phyloP scores from a whole-genome alignment of 2,329 filamentous ascomycete genomes.

The Neonectria faginata region DNA sequence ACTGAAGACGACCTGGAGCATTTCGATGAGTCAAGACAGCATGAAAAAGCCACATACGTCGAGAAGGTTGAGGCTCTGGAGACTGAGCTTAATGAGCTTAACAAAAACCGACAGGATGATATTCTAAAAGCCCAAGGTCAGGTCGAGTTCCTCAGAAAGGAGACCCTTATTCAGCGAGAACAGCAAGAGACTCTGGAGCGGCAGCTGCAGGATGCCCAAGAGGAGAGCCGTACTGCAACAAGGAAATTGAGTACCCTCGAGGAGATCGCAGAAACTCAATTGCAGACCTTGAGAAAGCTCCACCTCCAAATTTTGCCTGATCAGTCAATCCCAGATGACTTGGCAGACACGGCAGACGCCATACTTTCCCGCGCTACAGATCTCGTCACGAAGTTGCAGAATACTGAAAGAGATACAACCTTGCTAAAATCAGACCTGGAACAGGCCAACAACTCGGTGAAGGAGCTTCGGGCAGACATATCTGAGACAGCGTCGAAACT shows the following conservation, averaged over 20 bases:
- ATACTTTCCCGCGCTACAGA: constrained; percentile 69
- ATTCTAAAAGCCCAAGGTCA: constrained; percentile 70
- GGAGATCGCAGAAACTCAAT: constrained; percentile 63
- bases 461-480: constrained; percentile 69
- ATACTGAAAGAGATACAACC: constrained; percentile 68
- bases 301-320: constrained; percentile 68
- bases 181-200: constrained; percentile 68
- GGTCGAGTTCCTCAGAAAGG: constrained; percentile 71
- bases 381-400: constrained; percentile 69
- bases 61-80: constrained; percentile 76
- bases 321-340: constrained; percentile 65
- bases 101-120: constrained; percentile 68
- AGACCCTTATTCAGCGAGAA: constrained; percentile 69
- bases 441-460: constrained; percentile 65
- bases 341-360: constrained; percentile 68
- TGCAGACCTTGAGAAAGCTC: constrained; percentile 67
- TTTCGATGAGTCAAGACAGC: constrained; percentile 83
- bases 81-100: constrained; percentile 75
- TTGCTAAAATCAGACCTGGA: constrained; percentile 74
- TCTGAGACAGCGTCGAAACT: constrained; percentile 64
- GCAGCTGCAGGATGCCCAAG: constrained; percentile 66
- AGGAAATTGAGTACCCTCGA: constrained; percentile 64
- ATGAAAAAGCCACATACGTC: constrained; percentile 79
- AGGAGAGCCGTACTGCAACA: constrained; percentile 64
- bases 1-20: constrained; percentile 92